Evolutionary conservation across 2,329 filamentous ascomycete species (phyloP), one percentile per base, ranked within the genome.

Genomic region (Xylaria polymorpha): DNA sequence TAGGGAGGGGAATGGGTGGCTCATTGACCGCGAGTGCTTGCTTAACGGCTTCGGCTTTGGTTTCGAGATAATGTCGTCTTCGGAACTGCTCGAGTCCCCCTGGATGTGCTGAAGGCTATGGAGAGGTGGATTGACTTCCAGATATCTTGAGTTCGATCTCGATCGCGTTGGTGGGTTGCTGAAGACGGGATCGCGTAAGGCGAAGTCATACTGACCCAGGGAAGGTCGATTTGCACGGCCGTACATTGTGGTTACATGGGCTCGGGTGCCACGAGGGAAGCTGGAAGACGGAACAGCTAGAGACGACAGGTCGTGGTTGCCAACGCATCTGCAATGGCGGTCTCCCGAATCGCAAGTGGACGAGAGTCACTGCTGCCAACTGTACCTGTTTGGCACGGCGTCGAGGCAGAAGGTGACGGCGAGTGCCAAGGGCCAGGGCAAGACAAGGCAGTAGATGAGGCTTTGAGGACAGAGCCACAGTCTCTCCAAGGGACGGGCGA

Each of bases 1-100:
- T 39, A 94, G 81, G 20, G 89, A 90, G 8, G 92, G 91, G 72
- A 95, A 92, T 12, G 93, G 92, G 76, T 95, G 91, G 84, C 93
- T 96, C 83, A 92, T 88, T 64, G 93, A 94, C 64, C 92, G 89
- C 35, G 82, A 81, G 79, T 91, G 88, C 53, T 75, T 73, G 46
- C 71, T 69, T 46, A 73, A 65, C 46, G 74, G 71, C 43, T 73
- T 76, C 53, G 74, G 71, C 43, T 73, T 76, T 51, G 76, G 65
- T 51, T 75, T 76, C 44, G 74, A 63, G 51, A 72, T 61, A 32
- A 75, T 70, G 63, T 74, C 75, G 73, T 79, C 74, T 61, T 77
- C 76, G 46, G 84, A 85, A 77, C 81, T 84, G 77, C 81, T 84
- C 48, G 82, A 82, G 67, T 83, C 82, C 72, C 75, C 75, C 14